Base-by-base conservation (phyloP, 768 basidiomycete species). In the Paxillus ammoniavirescens region DNA sequence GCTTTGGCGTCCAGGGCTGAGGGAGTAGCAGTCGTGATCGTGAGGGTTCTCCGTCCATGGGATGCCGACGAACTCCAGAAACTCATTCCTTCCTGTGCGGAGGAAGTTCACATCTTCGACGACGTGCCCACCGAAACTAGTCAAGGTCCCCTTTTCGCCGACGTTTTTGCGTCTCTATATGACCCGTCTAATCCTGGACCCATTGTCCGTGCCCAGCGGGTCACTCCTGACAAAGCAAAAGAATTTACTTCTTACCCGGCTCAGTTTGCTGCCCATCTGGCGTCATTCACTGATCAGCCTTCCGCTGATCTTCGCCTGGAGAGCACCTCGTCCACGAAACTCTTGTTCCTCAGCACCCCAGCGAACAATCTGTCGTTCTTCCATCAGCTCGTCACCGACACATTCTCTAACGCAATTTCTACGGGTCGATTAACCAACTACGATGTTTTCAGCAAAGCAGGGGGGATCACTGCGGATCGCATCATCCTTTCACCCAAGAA, bases 11-110 rank as follows among this genome's bases (percentile, higher is more conserved):
- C 65, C 37, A 70, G 66, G 37, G 61, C 69, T 0, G 57, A 74
- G 8, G 82, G 84, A 10, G 68, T 92, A 9, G 91, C 84, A 2
- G 77, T 87, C 1, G 74, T 94, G 51, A 70, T 80, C 42, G 86
- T 93, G 49, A 86, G 89, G 57, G 84, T 91, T n/a, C 76, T 92
- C 49, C 82, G 89, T 44, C 90, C 93, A 21, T 94, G 93, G 93
- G 75, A 82, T 62, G 82, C 85, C 54, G 73, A 76, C 17, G 79
- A 81, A n/a, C 76, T 96, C 55, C 77, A 76, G 57, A 67, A 65
- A 13, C 69, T 79, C 23, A 64, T 95, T 33, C 93, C 93, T 6
- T 48, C 75, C 6, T 79, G 80, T 14, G 85, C 76, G 18, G 77
- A 73, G 61, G 72, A 70, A 23, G 73, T 95, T 7, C 79, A 91